Evolutionary conservation across 306 rosid genomes (phyloP).

Genomic region (Begonia loranthoides): DNA sequence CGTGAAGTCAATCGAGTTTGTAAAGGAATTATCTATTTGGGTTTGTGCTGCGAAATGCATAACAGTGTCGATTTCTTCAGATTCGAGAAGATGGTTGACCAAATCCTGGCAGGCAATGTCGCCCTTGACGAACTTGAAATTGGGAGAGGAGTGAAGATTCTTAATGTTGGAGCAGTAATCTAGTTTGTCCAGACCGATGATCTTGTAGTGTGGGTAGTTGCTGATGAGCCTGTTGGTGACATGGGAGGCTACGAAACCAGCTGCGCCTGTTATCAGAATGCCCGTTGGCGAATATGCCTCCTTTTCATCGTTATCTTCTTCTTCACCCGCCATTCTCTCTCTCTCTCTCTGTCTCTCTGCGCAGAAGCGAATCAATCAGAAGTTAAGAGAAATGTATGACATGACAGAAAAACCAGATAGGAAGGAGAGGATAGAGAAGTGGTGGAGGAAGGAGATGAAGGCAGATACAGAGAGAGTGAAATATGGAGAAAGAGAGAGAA

Average conservation of each 20-base stretch:
- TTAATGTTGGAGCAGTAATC: slow-evolving; percentile 55
- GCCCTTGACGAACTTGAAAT: slow-evolving; percentile 55
- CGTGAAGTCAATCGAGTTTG: slow-evolving; percentile 64
- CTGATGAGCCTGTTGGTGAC: slow-evolving; percentile 38
- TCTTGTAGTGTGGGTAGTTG: slow-evolving; percentile 41
- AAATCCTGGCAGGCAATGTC: slow-evolving; percentile 48
- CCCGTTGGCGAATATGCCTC: slow-evolving; percentile 35
- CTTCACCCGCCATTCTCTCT: neutral
- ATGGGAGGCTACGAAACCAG: slow-evolving; percentile 71
- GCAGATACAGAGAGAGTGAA: neutral
- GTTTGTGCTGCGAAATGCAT: slow-evolving; percentile 80
- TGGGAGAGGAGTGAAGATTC: slow-evolving; percentile 38
- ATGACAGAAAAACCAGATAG: neutral
- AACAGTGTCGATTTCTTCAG: slow-evolving; percentile 55
- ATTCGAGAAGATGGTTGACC: slow-evolving; percentile 39
- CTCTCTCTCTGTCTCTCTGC: neutral
- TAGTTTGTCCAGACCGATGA: slow-evolving; percentile 56
- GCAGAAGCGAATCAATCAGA: neutral
- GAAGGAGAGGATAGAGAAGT: neutral
- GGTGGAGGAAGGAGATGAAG: neutral
- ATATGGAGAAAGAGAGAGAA: neutral
- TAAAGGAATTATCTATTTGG: slow-evolving; percentile 69
- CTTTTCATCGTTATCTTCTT: slow-evolving; percentile 23
- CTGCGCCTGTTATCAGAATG: slow-evolving; percentile 62
- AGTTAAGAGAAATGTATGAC: neutral